Evolutionary conservation across 805 yeast genomes (phyloP), one percentile per base, ranked within the genome.

Genomic region (Zygosaccharomyces gambellarensis): DNA sequence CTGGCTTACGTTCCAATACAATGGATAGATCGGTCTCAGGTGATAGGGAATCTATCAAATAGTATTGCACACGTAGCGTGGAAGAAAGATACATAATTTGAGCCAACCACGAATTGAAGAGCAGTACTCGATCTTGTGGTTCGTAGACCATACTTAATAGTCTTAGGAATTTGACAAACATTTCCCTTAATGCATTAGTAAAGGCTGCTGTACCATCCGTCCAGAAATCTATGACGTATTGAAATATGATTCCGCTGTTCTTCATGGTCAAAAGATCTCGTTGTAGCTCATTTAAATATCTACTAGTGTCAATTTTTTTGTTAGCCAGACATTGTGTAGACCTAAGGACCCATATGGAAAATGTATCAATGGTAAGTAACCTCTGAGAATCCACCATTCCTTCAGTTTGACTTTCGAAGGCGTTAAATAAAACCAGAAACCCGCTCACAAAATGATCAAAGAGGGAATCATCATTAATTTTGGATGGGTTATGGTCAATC

Each of bases 161-260:
- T 1, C 58, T 52, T 9, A 83, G 62, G 44, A 83, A 59, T 56
- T 83, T 87, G 2, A 63, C 47, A 43, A 88, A 76, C 41, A 89
- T 60, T 29, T 81, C 86, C 47, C 73, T 77, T 46, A 87, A 63
- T 0, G 95, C 83, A 59, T 85, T 87, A 5, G 84, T 80, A 25
- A 87, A 64, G 0, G 95, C 82, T 2, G 86, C 80, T 4, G 85
- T 82, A 1, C 87, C 77, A 45, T 83, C 87, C 46, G 79, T 80
- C 82, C 90, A 82, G 62, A 78, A 82, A 55, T 82, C 90, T 34
- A 83, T 67, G 11, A 85, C 74, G 62, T 78, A 85, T 22, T 71
- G 71, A 58, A 79, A 79, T 1, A 81, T 47, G 23, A 49, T 54
- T 25, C 65, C 62, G 5, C 74, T 57, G 11, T 52, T 60, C 2